Conservation (phyloP, 1,139 yeast species). For the Pneumocystis wakefieldiae region DNA sequence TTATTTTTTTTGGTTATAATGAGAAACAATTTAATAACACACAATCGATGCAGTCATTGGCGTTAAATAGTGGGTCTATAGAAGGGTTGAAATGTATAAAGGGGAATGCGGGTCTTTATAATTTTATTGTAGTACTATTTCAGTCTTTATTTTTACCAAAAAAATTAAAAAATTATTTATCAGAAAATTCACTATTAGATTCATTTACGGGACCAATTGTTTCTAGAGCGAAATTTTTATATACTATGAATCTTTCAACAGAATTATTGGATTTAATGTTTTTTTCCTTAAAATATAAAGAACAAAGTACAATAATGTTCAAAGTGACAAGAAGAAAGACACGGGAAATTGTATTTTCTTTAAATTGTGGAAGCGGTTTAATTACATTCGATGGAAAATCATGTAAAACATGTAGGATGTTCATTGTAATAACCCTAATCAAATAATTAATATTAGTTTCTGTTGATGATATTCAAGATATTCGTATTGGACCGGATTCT, state of each 20-base stretch:
- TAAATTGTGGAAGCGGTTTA: constrained; percentile 32
- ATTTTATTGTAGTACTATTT: not conserved
- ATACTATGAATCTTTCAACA: not conserved
- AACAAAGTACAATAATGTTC: constrained; percentile 23
- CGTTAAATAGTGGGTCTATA: not conserved
- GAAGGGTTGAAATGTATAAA: not conserved
- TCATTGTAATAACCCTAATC: not conserved
- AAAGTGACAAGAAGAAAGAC: constrained; percentile 58
- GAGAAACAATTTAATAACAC: not conserved
- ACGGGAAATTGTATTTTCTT: constrained; percentile 35
- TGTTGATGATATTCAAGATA: constrained; percentile 55
- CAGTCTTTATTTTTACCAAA: not conserved
- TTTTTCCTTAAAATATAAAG: not conserved
- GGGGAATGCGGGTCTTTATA: not conserved
- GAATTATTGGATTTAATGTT: not conserved
- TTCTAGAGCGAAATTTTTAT: not conserved
- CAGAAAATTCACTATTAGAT: not conserved
- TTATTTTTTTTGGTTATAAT: not conserved
- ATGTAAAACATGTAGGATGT: not conserved
- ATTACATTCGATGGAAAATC: constrained; percentile 41
- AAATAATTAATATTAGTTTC: constrained; percentile 1
- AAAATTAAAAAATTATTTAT: not conserved
- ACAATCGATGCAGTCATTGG: not conserved
- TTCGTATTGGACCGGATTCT: constrained; percentile 57
- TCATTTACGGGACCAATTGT: not conserved